Base-by-base conservation (phyloP, 192 early-diverging fungal species). In the Dissophora ornata region DNA sequence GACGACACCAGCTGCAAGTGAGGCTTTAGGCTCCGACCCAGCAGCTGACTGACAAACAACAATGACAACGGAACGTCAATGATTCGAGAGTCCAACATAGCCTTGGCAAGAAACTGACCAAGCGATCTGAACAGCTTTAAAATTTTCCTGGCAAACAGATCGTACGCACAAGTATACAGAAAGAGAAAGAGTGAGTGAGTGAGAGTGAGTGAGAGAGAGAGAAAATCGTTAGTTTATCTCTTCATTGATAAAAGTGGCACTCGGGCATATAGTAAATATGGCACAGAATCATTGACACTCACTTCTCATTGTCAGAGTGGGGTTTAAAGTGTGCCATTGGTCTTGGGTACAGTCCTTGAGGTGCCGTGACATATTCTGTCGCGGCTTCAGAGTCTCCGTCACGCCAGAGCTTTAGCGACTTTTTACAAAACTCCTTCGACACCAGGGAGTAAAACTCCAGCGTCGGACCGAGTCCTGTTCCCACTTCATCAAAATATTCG, bases 401-500 rank as follows among this genome's bases (percentile, higher is more conserved):
- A 1, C 90, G 80, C 95, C 95, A 96, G 52, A 96, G 63, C 45
- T 79, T 85, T 28, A 85, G 60, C 0, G 58, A 62, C 34, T 82
- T 81, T 55, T 88, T 87, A 40, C 86, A 85, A 18, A 96, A 83
- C 56, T 93, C 92, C 32, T 83, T 86, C 13, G 90, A 95, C 2
- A 97, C 89, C 12, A 83, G 79, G 5, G 93, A 80, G 70, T 95
- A 98, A 69, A 98, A 98, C 78, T 98, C 97, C 44, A 61, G 29
- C 3, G 67, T 71, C 22, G 77, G 67, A 47, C 78, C 81, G 4
- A 97, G 77, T 1, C 96, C 96, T 10, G 94, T 94, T 12, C 96
- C 96, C 24, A 92, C 95, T 52, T 98, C 96, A 57, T 95, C 94
- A 69, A 90, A 90, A 60, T 95, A 98, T 71, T 98, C 95, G n/a